Evolutionary conservation across 2,329 filamentous ascomycete genomes (phyloP), one percentile per base, ranked within the genome.

Genomic region (Grosmannia penicillata): DNA sequence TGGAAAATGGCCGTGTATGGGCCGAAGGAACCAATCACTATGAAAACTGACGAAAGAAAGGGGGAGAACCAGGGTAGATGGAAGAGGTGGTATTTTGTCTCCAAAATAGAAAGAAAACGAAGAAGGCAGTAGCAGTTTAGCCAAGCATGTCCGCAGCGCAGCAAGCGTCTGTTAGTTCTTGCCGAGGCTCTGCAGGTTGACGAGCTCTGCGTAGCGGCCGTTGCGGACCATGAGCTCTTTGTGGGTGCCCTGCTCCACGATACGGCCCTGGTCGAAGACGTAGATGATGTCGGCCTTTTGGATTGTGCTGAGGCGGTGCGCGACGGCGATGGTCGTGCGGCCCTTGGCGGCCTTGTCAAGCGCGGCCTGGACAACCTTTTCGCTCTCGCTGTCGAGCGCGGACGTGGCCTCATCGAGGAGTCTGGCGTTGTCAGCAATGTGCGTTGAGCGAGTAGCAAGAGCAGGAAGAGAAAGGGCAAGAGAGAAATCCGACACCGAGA

Each of bases 241-340:
- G 53, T 96, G 89, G 8, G 76, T 85, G 6, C 89, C 89, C 48
- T 73, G 71, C 63, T 96, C 89, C 1, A 93, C 82, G 31, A 96
- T 74, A 43, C 75, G 71, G 8, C 89, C 91, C 50, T 83, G 78
- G 56, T 95, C 87, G 54, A 96, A 91, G n/a, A 96, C 89, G 47
- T 93, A 95, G 49, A 96, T 96, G 35, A 89, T 63, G 53, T 96
- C 89, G 1, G 89, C 89, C 55, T 91, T 87, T 55, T 94, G 86
- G 43, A 96, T 95, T 0, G 91, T 95, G 52, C 78, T 85, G 6
- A 98, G 63, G 19, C 91, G 70, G 59, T 98, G 89, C 4, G 91
- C 91, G 1, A 98, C 89, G 1, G 89, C 87, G 45, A 98, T 91
- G 0, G 89, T 96, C 7, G 86, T 93, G 37, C 86, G 72, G 32